phyloP scores from a whole-genome alignment of 2,329 filamentous ascomycete species.

The Eutypa lata region DNA sequence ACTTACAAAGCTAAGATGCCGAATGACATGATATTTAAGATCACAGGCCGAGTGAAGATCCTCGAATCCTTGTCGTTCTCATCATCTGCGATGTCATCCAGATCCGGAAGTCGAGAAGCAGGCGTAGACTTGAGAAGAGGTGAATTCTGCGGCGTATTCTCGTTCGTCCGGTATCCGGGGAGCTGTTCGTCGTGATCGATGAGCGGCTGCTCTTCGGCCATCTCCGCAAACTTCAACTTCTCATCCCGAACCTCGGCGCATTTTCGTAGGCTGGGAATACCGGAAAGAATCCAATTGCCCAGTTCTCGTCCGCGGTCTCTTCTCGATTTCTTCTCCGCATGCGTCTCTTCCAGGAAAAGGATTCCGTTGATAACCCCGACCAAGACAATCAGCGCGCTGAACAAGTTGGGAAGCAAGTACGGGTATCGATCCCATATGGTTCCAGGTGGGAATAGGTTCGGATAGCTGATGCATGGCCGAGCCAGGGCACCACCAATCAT shows the following conservation, averaged over 20 bases:
- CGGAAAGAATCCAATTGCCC: constrained; percentile 65
- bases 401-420: constrained; percentile 61
- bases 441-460: constrained; percentile 65
- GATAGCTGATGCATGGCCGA: constrained; percentile 80
- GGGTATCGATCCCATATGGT: constrained; percentile 84
- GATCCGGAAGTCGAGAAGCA: constrained; percentile 27
- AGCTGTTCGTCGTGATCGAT: constrained; percentile 59
- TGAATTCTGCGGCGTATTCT: constrained; percentile 49
- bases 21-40: constrained; percentile 85
- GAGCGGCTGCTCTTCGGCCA: constrained; percentile 58
- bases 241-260: constrained; percentile 34
- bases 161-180: constrained; percentile 65
- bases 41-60: constrained; percentile 79
- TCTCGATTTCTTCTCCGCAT: constrained; percentile 73
- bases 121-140: constrained; percentile 30
- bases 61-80: constrained; percentile 37
- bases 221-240: constrained; percentile 35
- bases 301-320: constrained; percentile 74
- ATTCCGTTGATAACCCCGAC: constrained; percentile 63
- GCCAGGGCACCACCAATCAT: constrained; percentile 88
- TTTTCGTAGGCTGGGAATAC: constrained; percentile 37
- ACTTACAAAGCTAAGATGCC: constrained; percentile 94
- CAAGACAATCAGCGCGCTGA: constrained; percentile 63
- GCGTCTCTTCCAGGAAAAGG: constrained; percentile 85
- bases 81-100: constrained; percentile 24